These are phyloP conservation scores for Microcera coccophila DNA, from an alignment of 2,329 filamentous ascomycete species.

Conservation along the genomic window DNA sequence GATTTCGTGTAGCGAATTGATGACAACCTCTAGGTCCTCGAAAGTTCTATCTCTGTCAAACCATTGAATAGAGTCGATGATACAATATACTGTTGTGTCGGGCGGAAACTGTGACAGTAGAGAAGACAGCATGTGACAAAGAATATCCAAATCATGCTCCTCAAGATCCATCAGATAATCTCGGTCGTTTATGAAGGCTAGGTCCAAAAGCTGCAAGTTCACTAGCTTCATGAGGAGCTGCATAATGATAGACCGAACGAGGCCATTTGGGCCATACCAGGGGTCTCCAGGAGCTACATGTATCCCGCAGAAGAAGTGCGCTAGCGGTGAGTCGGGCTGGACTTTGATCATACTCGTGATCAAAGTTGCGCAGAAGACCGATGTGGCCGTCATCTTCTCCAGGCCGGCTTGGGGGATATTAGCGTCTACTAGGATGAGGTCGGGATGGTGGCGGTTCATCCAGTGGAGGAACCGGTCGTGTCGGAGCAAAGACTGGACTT, in stretches of 20 bases:
- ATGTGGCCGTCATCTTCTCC: neutral
- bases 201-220: neutral
- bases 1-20: too few relatives aligned
- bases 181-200: neutral
- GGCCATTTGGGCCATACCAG: neutral
- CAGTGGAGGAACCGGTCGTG: neutral
- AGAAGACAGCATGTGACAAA: neutral
- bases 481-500: neutral
- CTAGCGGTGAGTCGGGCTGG: neutral
- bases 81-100: neutral
- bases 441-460: neutral
- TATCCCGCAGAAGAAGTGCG: neutral
- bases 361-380: neutral
- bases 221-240: neutral
- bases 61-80: neutral
- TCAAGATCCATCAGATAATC: neutral
- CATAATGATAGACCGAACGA: neutral
- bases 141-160: neutral
- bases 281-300: neutral
- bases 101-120: neutral
- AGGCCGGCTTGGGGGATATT: neutral
- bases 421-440: neutral
- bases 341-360: neutral
- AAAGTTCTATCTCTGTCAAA: neutral
- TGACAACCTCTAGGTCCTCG: too few relatives aligned